Conservation (phyloP, 2,329 filamentous ascomycete species). For the Coniella lustricola region DNA sequence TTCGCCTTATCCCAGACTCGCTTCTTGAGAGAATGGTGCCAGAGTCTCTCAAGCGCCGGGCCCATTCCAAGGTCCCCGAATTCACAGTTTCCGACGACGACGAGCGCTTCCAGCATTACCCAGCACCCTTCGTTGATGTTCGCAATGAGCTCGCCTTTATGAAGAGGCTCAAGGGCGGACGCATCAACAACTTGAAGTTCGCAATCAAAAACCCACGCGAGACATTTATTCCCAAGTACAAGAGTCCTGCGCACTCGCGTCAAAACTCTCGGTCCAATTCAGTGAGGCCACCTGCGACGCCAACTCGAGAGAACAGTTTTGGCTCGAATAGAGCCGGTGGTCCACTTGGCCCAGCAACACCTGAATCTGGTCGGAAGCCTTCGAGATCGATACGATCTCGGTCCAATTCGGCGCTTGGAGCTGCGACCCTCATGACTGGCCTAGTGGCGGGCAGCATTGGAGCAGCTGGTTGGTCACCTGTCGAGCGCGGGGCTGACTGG, state of each 20-base stretch:
- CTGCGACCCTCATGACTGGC: slow-evolving; percentile 75
- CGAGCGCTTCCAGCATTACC: slow-evolving; percentile 57
- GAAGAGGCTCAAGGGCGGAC: slow-evolving; percentile 72
- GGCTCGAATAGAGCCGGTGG: slow-evolving; percentile 32
- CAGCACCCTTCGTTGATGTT: slow-evolving; percentile 65
- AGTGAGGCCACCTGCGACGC: slow-evolving; percentile 53
- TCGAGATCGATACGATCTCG: slow-evolving; percentile 58
- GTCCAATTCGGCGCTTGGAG: slow-evolving; percentile 64
- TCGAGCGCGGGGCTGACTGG: slow-evolving; percentile 41
- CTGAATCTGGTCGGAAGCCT: slow-evolving; percentile 51
- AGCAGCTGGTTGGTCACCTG: slow-evolving; percentile 69
- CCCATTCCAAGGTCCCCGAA: slow-evolving; percentile 39
- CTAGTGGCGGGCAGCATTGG: slow-evolving; percentile 66
- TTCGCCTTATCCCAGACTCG: slow-evolving; percentile 76
- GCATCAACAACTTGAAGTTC: slow-evolving; percentile 74
- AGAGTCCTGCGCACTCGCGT: slow-evolving; percentile 57
- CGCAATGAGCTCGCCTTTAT: slow-evolving; percentile 76
- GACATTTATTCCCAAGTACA: slow-evolving; percentile 53
- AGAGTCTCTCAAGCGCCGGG: slow-evolving; percentile 43
- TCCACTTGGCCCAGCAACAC: slow-evolving; percentile 30
- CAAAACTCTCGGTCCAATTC: slow-evolving; percentile 60
- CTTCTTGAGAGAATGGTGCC: slow-evolving; percentile 48
- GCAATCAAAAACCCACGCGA: slow-evolving; percentile 69
- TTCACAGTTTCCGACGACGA: slow-evolving; percentile 61
- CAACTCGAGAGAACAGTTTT: slow-evolving; percentile 49